Conservation (phyloP, 2,329 filamentous ascomycete species). For the Diaporthe sp. region DNA sequence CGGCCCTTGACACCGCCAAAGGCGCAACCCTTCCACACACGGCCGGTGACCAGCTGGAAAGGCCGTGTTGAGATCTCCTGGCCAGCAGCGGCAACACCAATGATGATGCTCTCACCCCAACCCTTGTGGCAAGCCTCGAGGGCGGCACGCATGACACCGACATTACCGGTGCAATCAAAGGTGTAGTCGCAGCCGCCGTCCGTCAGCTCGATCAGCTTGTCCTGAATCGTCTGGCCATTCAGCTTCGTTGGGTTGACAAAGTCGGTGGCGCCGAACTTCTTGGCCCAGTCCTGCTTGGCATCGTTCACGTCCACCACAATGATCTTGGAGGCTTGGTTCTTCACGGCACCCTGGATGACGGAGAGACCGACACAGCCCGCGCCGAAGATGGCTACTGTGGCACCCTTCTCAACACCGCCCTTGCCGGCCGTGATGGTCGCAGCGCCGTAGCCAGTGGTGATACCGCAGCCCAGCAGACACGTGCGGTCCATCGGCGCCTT, state of each 20-base stretch:
- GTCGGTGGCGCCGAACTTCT: constrained; percentile 96
- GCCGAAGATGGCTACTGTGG: constrained; percentile 92
- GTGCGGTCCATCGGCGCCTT: constrained; percentile 96
- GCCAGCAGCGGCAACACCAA: constrained; percentile 95
- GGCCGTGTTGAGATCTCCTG: constrained; percentile 94
- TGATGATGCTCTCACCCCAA: constrained; percentile 98
- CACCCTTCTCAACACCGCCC: constrained; percentile 80
- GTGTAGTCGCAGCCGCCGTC: constrained; percentile 99
- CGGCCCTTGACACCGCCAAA: constrained; percentile 99
- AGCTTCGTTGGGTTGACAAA: constrained; percentile 95
- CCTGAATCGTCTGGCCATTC: constrained; percentile 84
- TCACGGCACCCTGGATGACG: constrained; percentile 93
- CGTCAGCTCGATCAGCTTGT: constrained; percentile 96
- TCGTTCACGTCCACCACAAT: constrained; percentile 86
- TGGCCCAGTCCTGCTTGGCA: constrained; percentile 89
- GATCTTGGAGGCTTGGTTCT: constrained; percentile 83
- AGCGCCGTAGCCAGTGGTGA: constrained; percentile 98
- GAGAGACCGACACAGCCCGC: constrained; percentile 96
- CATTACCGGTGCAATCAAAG: constrained; percentile 98
- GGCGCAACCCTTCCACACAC: constrained; percentile 97
- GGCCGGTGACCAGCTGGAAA: constrained; percentile 98
- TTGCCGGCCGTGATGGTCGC: constrained; percentile 89
- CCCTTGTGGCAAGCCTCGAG: constrained; percentile 99
- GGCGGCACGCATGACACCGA: constrained; percentile 93
- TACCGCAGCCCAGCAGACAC: constrained; percentile 96